These are phyloP conservation scores for Kwoniella bestiolae DNA, from an alignment of 768 basidiomycete species.

Conservation along the genomic window DNA sequence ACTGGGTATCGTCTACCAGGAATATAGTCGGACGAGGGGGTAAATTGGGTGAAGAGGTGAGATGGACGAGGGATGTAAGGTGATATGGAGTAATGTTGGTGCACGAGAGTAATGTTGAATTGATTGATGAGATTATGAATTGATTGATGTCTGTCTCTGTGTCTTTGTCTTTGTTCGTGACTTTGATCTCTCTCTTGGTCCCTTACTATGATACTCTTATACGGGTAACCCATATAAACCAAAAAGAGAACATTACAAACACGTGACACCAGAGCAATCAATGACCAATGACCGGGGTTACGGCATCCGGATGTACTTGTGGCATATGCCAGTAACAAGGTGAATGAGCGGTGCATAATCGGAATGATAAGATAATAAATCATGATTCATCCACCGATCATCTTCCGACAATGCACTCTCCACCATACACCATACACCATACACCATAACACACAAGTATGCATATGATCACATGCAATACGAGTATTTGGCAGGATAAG, in stretches of 20 bases:
- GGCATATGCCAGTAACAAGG: not conserved
- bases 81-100: not conserved
- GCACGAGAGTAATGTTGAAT: slow-evolving; percentile 13
- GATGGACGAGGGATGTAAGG: not conserved
- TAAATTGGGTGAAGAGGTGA: not conserved
- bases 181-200: not conserved
- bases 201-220: not conserved
- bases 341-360: slow-evolving; percentile 8
- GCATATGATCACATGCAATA: too few relatives aligned
- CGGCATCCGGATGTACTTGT: not conserved
- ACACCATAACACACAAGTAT: slow-evolving; percentile 2
- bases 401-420: not conserved
- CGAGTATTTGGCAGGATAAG: too few relatives aligned
- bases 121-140: slow-evolving; percentile 4
- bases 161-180: slow-evolving; percentile 9
- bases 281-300: slow-evolving; percentile 8
- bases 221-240: not conserved
- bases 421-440: not conserved
- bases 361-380: not conserved
- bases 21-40: not conserved
- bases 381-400: not conserved
- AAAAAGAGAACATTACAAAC: not conserved
- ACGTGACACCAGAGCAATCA: not conserved
- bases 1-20: not conserved
- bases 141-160: not conserved